Evolutionary conservation across 2,329 filamentous ascomycete species (phyloP), one percentile per base, ranked within the genome.

Genomic region (Massarina eburnea): DNA sequence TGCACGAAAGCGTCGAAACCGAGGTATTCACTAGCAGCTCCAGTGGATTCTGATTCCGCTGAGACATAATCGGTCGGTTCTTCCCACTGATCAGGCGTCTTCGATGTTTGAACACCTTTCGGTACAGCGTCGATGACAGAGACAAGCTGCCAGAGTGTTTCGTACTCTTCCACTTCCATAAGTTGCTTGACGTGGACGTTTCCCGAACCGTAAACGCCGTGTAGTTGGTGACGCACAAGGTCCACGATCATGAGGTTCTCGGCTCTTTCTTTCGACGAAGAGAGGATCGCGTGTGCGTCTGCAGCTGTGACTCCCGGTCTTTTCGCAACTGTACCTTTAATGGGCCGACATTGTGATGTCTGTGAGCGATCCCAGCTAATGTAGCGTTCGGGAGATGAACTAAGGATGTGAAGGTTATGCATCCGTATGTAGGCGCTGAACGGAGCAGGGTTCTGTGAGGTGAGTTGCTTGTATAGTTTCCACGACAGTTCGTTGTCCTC

Each of bases 231-330:
- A 0, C 92, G 82, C n/a, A 96, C 94, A 1, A 97, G 78, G 68
- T 97, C 92, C 2, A 96, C 91, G 59, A 97, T 96, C 94, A 97
- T 97, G 19, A 97, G 80, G 63, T 97, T 97, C 74, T 97, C 92
- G 0, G 92, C 92, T 59, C 89, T 85, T 69, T 97, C 94, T 68
- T 97, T 97, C 18, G 88, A 86, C 0, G 89, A 80, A 46, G 86
- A 82, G 12, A 96, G 80, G 30, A 95, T 81, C 21, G 75, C 73
- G 49, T 85, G 83, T 1, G 92, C 91, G 59, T 88, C 80, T 4
- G 78, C 80, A n/a, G 87, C 76, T 0, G 86, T 94, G 29, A 86
- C 83, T 1, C 76, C 76, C 1, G 77, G 74, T 0, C 80, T 81
- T 59, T 95, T 95, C 58, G 85, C 85, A n/a, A 96, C 90, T 0